Evolutionary conservation across 2,329 filamentous ascomycete genomes (phyloP).

Genomic region (Chaetomium olivaceum): DNA sequence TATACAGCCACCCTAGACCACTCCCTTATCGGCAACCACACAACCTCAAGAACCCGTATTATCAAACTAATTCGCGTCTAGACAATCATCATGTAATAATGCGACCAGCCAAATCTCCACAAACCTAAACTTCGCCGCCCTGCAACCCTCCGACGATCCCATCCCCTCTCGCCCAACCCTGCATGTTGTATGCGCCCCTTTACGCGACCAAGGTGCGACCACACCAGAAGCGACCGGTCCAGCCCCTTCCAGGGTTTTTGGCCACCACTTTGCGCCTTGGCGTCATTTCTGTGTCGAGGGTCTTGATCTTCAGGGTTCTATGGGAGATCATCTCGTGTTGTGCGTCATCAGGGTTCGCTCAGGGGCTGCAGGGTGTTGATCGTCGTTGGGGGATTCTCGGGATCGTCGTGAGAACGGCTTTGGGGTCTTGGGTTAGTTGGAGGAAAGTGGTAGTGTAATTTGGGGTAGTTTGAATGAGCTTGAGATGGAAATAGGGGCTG

Average conservation of each 20-base stretch:
- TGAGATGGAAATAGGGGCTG: no score
- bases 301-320: not conserved
- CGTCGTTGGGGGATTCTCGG: not conserved
- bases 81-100: not conserved
- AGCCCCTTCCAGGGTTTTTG: not conserved
- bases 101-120: not conserved
- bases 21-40: not conserved
- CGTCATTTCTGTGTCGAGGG: not conserved
- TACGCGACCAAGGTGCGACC: not conserved
- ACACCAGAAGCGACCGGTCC: not conserved
- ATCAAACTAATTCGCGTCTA: not conserved
- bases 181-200: not conserved
- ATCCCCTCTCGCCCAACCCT: conserved; percentile 7
- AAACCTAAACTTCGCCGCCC: not conserved
- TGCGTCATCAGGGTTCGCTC: not conserved
- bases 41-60: no score
- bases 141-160: not conserved
- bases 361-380: not conserved
- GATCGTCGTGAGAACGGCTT: not conserved
- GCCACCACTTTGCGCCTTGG: not conserved
- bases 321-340: not conserved
- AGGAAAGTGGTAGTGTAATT: not conserved
- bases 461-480: no score
- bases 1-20: not conserved
- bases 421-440: not conserved